Base-by-base conservation (phyloP, 768 basidiomycete species). In the Crassisporium funariophilum region DNA sequence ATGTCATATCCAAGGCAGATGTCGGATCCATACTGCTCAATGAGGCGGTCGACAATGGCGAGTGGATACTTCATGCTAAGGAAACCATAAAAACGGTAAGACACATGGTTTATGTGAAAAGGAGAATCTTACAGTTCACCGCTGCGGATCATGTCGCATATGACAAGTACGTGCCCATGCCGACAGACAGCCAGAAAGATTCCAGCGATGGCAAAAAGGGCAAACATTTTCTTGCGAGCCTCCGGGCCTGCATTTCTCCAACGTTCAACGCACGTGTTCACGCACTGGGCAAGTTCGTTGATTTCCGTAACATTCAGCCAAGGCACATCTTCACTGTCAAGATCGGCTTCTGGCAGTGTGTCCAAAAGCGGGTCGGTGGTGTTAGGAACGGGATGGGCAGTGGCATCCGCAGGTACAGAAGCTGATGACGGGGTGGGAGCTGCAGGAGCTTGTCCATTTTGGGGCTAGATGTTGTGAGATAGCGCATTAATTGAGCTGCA, bases 31-130 rank as follows among this genome's bases (percentile, higher is more conserved):
- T 52, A 61, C 0, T 5, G 40, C 0, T 59, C 46, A 1, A 59
- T 21, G 0, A 66, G 47, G 0, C 4, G 29, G 20, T 56, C 35
- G 12, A 55, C 49, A 11, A 59, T 24, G 1, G 59, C 63, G 6
- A 66, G 44, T 2, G 58, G 58, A 37, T 66, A 65, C 23, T 68
- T 68, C 34, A 58, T 51, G 21, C 65, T 66, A 47, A 12, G 24
- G 5, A 16, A 17, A 13, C n/a, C n/a, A n/a, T n/a, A n/a, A n/a
- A n/a, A n/a, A n/a, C n/a, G n/a, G n/a, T n/a, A n/a, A n/a, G n/a
- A n/a, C n/a, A n/a, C n/a, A n/a, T n/a, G n/a, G n/a, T n/a, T n/a
- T n/a, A n/a, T n/a, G n/a, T n/a, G n/a, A n/a, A n/a, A 23, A 35
- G 27, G 13, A 47, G 19, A 13, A 12, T 47, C 56, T 22, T 43